Percentiles rank a stretch among this genome's conserved stretches.
Conservation (phyloP, 495 filamentous ascomycete genomes). For the Talaromyces wortmannii region DNA sequence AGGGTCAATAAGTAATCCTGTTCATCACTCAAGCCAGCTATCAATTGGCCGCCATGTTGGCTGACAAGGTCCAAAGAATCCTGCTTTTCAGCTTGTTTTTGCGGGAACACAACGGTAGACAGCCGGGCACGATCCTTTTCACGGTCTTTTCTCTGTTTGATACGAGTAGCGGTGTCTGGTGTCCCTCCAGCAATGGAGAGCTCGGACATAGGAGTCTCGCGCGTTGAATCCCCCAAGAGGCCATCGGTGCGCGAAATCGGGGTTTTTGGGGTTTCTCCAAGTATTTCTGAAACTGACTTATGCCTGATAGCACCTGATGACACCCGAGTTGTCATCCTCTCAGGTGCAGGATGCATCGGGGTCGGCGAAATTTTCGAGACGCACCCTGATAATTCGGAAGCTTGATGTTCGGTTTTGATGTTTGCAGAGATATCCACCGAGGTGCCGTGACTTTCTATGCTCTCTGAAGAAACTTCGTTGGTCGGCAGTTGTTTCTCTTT, state of each 20-base stretch:
- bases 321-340: slow-evolving; percentile 57
- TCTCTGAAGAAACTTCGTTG: slow-evolving; percentile 1
- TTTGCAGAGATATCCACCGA: slow-evolving; percentile 8
- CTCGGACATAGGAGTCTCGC: slow-evolving; percentile 16
- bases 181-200: slow-evolving; percentile 23
- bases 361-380: background rate
- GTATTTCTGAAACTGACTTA: slow-evolving; percentile 67
- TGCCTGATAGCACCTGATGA: slow-evolving; percentile 62
- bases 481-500: slow-evolving; percentile 5
- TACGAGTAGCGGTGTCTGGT: slow-evolving; percentile 37
- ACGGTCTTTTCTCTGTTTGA: slow-evolving; percentile 48
- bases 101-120: slow-evolving; percentile 77
- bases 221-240: background rate
- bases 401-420: background rate
- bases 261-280: slow-evolving; percentile 53
- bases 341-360: slow-evolving; percentile 23
- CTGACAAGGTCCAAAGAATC: slow-evolving; percentile 28
- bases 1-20: slow-evolving; percentile 78
- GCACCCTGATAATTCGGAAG: background rate
- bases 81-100: slow-evolving; percentile 40
- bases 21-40: slow-evolving; percentile 43
- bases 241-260: slow-evolving; percentile 11
- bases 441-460: slow-evolving; percentile 6
- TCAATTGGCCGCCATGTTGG: slow-evolving; percentile 38
- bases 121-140: slow-evolving; percentile 58